Evolutionary conservation across 495 filamentous ascomycete species (phyloP).

Genomic region (Emericellopsis terricola): DNA sequence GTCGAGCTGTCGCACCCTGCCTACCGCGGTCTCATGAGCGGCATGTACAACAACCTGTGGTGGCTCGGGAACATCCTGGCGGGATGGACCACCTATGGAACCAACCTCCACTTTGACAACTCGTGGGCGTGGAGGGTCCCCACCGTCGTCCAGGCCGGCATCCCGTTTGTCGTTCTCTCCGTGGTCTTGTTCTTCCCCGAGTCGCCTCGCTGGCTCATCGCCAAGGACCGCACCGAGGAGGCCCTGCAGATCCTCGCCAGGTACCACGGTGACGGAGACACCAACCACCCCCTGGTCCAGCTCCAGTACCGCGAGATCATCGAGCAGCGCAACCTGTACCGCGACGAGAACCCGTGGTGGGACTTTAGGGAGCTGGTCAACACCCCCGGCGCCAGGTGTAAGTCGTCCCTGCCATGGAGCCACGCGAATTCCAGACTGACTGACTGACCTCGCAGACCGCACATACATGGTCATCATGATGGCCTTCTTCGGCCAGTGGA

Average conservation of each 20-base stretch:
- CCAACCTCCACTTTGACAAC: slow-evolving; percentile 11
- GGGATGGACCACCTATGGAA: slow-evolving; percentile 14
- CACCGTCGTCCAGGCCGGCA: slow-evolving; percentile 28
- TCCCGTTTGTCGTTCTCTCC: slow-evolving; percentile 13
- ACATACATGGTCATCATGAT: slow-evolving; percentile 31
- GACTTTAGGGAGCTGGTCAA: no score
- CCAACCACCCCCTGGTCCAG: slow-evolving; percentile 41
- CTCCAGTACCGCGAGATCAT: slow-evolving; percentile 51
- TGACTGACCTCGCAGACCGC: no score
- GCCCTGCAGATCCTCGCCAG: slow-evolving; percentile 40
- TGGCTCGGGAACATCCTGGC: slow-evolving; percentile 10
- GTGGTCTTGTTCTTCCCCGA: slow-evolving; percentile 39
- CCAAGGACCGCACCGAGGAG: slow-evolving; percentile 58
- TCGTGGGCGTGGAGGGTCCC: slow-evolving; percentile 34
- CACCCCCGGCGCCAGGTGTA: no score
- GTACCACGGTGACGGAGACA: slow-evolving; percentile 44
- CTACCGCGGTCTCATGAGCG: slow-evolving; percentile 9
- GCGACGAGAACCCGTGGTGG: not conserved
- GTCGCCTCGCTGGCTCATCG: slow-evolving; percentile 59
- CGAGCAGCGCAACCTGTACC: not conserved
- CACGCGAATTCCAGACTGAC: no score
- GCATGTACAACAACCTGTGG: slow-evolving; percentile 8
- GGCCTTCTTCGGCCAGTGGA: slow-evolving; percentile 48
- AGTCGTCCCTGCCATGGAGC: no score
- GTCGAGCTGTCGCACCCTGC: slow-evolving; percentile 3